phyloP scores from a whole-genome alignment of 2,329 filamentous ascomycete genomes.

The Arthrobotrys musiformis region DNA sequence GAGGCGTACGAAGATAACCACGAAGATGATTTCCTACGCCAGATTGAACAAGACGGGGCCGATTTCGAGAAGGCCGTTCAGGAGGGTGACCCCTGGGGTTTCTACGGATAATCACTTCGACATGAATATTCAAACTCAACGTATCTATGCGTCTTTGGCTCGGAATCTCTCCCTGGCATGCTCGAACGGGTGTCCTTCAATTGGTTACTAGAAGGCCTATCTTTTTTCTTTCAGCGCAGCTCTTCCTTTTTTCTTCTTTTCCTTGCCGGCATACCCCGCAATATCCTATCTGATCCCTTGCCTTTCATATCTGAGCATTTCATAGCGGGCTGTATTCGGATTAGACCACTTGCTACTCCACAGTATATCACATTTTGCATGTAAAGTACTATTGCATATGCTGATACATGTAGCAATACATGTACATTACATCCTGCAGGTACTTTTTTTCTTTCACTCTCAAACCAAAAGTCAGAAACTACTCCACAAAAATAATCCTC shows the following conservation, averaged over 20 bases:
- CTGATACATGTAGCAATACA: constrained; percentile 28
- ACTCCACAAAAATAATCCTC: background rate
- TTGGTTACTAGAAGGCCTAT: background rate
- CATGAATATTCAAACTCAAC: background rate
- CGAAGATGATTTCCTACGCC: constrained; percentile 49
- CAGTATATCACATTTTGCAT: constrained; percentile 14
- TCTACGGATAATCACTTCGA: constrained; percentile 30
- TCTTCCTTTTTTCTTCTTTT: background rate
- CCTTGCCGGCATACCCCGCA: constrained; percentile 35
- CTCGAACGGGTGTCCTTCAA: background rate
- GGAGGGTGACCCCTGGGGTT: constrained; percentile 47
- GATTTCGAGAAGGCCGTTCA: constrained; percentile 50
- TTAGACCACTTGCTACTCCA: background rate
- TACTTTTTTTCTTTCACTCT: constrained; percentile 19
- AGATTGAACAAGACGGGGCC: constrained; percentile 52
- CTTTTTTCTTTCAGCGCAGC: background rate
- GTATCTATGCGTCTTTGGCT: background rate
- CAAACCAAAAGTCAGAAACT: background rate
- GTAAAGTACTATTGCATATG: constrained; percentile 36
- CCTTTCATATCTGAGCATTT: constrained; percentile 24
- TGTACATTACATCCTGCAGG: constrained; percentile 43
- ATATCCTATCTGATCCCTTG: constrained; percentile 37
- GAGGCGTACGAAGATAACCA: constrained; percentile 46
- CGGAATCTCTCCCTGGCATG: background rate
- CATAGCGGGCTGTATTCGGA: constrained; percentile 24